Evolutionary conservation across 805 yeast genomes (phyloP).

Genomic region (Wickerhamiella bombiphila): DNA sequence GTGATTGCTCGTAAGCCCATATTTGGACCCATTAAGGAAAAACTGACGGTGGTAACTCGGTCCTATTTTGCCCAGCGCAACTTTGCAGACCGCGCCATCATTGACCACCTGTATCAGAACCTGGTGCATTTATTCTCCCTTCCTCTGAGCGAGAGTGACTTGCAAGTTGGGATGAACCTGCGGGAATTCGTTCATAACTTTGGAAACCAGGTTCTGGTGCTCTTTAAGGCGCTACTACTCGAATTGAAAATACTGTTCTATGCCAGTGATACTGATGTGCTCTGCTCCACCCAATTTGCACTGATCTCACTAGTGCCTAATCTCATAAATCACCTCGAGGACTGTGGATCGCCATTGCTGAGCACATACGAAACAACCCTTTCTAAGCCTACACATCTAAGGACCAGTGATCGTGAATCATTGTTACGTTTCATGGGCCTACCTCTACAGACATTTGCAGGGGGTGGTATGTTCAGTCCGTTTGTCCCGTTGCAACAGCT

Average conservation of each 20-base stretch:
- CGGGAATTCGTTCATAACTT: slow-evolving; percentile 48
- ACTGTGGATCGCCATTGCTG: slow-evolving; percentile 66
- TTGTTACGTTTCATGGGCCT: slow-evolving; percentile 69
- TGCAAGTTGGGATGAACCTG: slow-evolving; percentile 60
- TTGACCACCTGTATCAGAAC: slow-evolving; percentile 58
- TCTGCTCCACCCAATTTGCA: slow-evolving; percentile 74
- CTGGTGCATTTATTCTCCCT: slow-evolving; percentile 24
- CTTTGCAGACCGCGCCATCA: slow-evolving; percentile 53
- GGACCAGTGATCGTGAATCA: slow-evolving; percentile 64
- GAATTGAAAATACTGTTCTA: slow-evolving; percentile 65
- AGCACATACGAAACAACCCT: slow-evolving; percentile 38
- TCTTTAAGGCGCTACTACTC: slow-evolving; percentile 63
- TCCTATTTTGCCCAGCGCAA: slow-evolving; percentile 72
- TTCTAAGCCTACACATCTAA: slow-evolving; percentile 49
- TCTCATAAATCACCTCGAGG: slow-evolving; percentile 53
- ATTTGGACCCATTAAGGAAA: slow-evolving; percentile 72
- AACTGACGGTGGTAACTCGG: slow-evolving; percentile 74
- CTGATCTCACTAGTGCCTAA: slow-evolving; percentile 74
- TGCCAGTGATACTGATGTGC: slow-evolving; percentile 61
- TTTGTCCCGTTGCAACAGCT: slow-evolving; percentile 89
- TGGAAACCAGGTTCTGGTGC: slow-evolving; percentile 41
- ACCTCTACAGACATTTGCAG: slow-evolving; percentile 73
- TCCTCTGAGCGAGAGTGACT: slow-evolving; percentile 37
- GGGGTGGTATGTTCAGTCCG: slow-evolving; percentile 81
- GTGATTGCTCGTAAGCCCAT: slow-evolving; percentile 77